Evolutionary conservation across 2,329 filamentous ascomycete species (phyloP).

Genomic region (Penicillium sp.): DNA sequence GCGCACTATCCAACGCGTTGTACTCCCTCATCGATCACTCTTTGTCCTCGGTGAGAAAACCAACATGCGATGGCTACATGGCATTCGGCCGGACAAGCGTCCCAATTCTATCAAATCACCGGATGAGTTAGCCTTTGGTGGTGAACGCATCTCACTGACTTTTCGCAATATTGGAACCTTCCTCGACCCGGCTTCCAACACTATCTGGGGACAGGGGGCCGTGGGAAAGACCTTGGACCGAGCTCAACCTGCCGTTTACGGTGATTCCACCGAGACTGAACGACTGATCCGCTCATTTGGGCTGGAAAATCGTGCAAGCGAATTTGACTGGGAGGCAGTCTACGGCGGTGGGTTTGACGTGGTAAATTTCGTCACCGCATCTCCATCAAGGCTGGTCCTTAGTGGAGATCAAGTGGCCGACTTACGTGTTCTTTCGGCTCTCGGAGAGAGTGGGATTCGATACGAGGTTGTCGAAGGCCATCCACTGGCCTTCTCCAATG

Average conservation of each 20-base stretch:
- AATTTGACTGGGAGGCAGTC: constrained; percentile 68
- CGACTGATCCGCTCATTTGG: constrained; percentile 76
- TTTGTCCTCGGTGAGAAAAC: constrained; percentile 77
- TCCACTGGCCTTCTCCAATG: constrained; percentile 12
- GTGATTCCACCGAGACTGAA: constrained; percentile 61
- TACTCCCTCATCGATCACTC: constrained; percentile 83
- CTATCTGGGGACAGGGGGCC: constrained; percentile 92
- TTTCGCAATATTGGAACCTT: constrained; percentile 90
- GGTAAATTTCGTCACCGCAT: constrained; percentile 46
- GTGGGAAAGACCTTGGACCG: constrained; percentile 61
- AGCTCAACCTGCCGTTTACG: constrained; percentile 67
- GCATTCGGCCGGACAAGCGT: constrained; percentile 86
- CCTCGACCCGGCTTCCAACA: constrained; percentile 59
- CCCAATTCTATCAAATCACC: constrained; percentile 62
- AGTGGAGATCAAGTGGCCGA: constrained; percentile 36
- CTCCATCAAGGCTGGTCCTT: constrained; percentile 31
- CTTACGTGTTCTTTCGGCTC: constrained; percentile 36
- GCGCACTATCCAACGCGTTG: constrained; percentile 64
- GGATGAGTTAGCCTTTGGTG: constrained; percentile 68
- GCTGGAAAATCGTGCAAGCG: constrained; percentile 70
- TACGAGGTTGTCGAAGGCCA: constrained; percentile 20
- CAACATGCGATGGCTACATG: constrained; percentile 85
- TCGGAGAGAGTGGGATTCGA: constrained; percentile 41
- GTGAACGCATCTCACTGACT: constrained; percentile 84
- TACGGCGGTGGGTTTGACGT: constrained; percentile 88